phyloP scores from a whole-genome alignment of 768 basidiomycete genomes.

The Leccinum ochraceum region DNA sequence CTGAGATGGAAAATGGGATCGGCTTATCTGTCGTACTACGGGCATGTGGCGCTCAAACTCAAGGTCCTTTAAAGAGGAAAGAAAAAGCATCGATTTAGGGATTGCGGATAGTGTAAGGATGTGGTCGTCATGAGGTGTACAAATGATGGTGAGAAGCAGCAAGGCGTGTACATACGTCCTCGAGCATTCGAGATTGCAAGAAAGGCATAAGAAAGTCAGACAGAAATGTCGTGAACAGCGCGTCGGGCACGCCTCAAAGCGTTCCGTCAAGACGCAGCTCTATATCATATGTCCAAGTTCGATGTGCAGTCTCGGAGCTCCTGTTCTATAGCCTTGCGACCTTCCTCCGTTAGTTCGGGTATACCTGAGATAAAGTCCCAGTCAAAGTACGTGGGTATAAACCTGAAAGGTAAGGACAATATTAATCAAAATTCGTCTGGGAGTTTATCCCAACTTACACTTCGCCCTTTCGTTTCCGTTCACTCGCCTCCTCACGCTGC shows the following conservation, averaged over 20 bases:
- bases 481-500: constrained; percentile 87
- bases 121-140: constrained; percentile 27
- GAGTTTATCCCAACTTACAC: constrained; percentile 54
- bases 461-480: constrained; percentile 77
- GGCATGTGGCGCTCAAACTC: background rate
- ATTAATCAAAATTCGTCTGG: background rate
- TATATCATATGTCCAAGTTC: constrained; percentile 19
- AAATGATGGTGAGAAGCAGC: constrained; percentile 12
- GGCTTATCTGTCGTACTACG: background rate
- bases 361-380: constrained; percentile 64
- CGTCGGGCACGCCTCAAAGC: background rate
- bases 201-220: constrained; percentile 2
- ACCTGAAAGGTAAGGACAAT: constrained; percentile 43
- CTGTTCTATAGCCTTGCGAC: constrained; percentile 70
- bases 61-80: constrained; percentile 1
- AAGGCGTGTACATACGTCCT: constrained; percentile 4
- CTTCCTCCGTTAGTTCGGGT: constrained; percentile 67
- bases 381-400: constrained; percentile 77
- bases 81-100: constrained; percentile 14
- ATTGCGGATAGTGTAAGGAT: constrained; percentile 30
- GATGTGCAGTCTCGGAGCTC: constrained; percentile 45
- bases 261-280: constrained; percentile 1
- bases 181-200: constrained; percentile 7
- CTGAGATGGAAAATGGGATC: background rate
- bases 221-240: constrained; percentile 6